Evolutionary conservation across 768 basidiomycete species (phyloP).

Genomic region (Russula emetica): DNA sequence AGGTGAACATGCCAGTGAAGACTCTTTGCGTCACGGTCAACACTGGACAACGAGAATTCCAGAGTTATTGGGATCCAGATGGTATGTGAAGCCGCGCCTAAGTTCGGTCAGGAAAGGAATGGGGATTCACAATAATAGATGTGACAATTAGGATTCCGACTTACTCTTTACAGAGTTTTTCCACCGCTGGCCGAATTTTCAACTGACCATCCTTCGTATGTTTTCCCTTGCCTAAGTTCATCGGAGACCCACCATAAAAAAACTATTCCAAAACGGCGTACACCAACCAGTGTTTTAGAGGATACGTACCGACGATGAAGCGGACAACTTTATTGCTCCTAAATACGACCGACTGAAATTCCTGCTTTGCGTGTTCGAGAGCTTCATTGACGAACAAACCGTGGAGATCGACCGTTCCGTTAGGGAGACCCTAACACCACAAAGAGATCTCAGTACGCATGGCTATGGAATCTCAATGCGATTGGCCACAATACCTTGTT

Average conservation of each 20-base stretch:
- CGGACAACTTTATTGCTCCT: neutral
- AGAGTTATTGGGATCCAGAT: constrained; percentile 7
- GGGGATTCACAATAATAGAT: neutral
- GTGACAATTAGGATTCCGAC: neutral
- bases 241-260: neutral
- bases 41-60: constrained; percentile 15
- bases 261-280: neutral
- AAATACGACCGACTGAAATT: neutral
- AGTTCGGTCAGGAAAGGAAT: neutral
- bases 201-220: constrained; percentile 6
- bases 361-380: neutral
- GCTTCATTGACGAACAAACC: constrained; percentile 12
- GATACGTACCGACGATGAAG: constrained; percentile 19
- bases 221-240: constrained; percentile 5
- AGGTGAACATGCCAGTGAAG: neutral
- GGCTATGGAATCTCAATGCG: neutral
- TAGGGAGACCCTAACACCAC: neutral
- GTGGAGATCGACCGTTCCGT: constrained; percentile 13
- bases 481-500: constrained; percentile 9
- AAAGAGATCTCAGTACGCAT: neutral
- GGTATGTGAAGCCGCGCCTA: constrained; percentile 1
- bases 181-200: constrained; percentile 17
- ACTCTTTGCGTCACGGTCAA: neutral
- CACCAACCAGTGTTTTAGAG: neutral
- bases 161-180: constrained; percentile 2